phyloP scores from a whole-genome alignment of 2,329 filamentous ascomycete species.

The Penicillium fuscoglaucum region DNA sequence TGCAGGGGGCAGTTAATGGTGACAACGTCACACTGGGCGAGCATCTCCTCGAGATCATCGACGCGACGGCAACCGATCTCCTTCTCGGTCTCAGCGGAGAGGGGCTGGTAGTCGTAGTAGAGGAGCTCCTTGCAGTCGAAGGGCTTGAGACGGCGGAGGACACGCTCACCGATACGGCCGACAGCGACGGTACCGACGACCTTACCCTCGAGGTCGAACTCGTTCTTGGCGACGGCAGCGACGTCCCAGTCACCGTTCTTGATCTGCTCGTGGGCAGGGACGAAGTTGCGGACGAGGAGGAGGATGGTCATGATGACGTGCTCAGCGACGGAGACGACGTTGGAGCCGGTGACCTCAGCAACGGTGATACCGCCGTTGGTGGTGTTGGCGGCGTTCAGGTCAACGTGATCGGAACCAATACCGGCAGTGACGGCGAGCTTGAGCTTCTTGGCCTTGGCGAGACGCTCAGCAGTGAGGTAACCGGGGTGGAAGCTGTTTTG shows the following conservation, averaged over 20 bases:
- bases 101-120: slow-evolving; percentile 99
- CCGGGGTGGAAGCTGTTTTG: slow-evolving; percentile 76
- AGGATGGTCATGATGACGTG: slow-evolving; percentile 99
- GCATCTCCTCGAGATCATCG: slow-evolving; percentile 85
- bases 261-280: slow-evolving; percentile 94
- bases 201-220: slow-evolving; percentile 97
- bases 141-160: slow-evolving; percentile 89
- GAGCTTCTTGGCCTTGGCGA: slow-evolving; percentile 97
- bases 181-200: slow-evolving; percentile 96
- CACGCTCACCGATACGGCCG: slow-evolving; percentile 96
- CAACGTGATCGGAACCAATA: slow-evolving; percentile 97
- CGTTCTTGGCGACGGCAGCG: slow-evolving; percentile 93
- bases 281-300: slow-evolving; percentile 93
- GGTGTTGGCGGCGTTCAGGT: slow-evolving; percentile 94
- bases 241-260: slow-evolving; percentile 90
- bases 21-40: slow-evolving; percentile 91
- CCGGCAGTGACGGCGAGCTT: slow-evolving; percentile 96
- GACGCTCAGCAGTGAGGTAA: slow-evolving; percentile 93
- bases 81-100: slow-evolving; percentile 79
- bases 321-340: slow-evolving; percentile 97
- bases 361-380: slow-evolving; percentile 98
- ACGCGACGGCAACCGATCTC: slow-evolving; percentile 95
- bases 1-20: slow-evolving; percentile 99
- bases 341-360: slow-evolving; percentile 95
- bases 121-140: slow-evolving; percentile 99